Evolutionary conservation across 495 filamentous ascomycete genomes (phyloP), one percentile per base, ranked within the genome.

Genomic region (Thozetella sp.): DNA sequence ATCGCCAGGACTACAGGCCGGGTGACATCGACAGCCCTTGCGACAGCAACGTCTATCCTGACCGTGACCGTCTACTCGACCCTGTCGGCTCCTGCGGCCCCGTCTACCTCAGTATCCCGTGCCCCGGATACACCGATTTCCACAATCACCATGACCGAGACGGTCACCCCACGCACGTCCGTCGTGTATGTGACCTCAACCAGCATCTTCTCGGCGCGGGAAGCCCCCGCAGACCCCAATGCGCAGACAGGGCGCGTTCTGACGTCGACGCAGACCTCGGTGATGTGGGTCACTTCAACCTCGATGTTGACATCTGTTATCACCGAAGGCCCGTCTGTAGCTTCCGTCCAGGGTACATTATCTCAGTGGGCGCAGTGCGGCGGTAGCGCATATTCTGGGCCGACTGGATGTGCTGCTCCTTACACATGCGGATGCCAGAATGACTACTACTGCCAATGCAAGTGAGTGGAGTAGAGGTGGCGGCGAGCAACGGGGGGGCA

Each of bases 391-490:
- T 48, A 20, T 11, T 13, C 43, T 11, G 43, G 43, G n/a, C 10
- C 10, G 43, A 48, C 43, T 4, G n/a, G 3, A 3, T 48, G 43
- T n/a, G 43, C 43, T 10, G 6, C 43, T 4, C 43, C 43, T 10
- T 48, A 48, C n/a, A n/a, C 43, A n/a, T 48, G 43, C n/a, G n/a
- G 4, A 4, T 48, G 43, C n/a, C 43, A 13, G n/a, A 48, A 20
- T 20, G 43, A 48, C 6, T 48, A 10, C n/a, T 48, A 48, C 43
- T 48, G 43, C 43, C 43, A 48, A 48, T 48, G 43, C 43, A 48
- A n/a, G n/a, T 48, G 30, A 37, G 9, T 37, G 30, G 6, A 6
- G 30, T 17, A 9, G 30, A 17, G 30, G 9, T 37, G 6, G 30
- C 9, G 30, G 17, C 9, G 9, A 37, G 9, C 17, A 17, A 37